A percentile compares a stretch with the other conserved stretches of the same genome.
Conservation (phyloP, 176 grass and related monocot species). For the Alopecurus myosuroides region DNA sequence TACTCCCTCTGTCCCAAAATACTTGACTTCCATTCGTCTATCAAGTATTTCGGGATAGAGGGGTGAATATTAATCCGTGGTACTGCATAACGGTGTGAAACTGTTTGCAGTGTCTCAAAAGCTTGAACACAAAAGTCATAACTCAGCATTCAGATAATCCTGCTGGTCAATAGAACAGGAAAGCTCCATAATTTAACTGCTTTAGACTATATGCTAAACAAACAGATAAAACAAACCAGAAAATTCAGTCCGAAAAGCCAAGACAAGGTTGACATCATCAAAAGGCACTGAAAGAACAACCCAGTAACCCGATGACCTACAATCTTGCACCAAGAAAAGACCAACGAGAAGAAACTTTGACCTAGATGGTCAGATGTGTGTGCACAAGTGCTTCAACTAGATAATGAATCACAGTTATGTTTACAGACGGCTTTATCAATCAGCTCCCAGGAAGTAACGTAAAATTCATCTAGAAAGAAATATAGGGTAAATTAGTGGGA, state of each 20-base stretch:
- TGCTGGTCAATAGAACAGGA: neutral
- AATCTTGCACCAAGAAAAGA: neutral
- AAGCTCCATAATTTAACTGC: neutral
- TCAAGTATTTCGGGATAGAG: too few species aligned
- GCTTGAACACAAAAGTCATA: neutral
- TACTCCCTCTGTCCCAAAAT: too few species aligned
- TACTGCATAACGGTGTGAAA: neutral
- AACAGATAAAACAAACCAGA: neutral
- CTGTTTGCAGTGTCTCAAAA: neutral
- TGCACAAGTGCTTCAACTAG: neutral
- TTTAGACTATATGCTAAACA: slow-evolving; percentile 1
- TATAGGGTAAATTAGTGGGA: neutral
- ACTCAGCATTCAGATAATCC: neutral
- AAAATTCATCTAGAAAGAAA: neutral
- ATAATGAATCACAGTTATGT: neutral
- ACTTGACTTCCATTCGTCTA: too few species aligned
- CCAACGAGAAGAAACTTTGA: neutral
- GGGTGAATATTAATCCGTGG: neutral
- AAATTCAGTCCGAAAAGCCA: neutral
- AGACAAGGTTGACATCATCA: slow-evolving; percentile 17
- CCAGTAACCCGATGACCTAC: neutral
- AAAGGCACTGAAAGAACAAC: slow-evolving; percentile 16
- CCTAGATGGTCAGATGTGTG: slow-evolving; percentile 2
- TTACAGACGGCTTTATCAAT: neutral
- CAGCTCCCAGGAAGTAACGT: neutral